Base-by-base conservation (phyloP, 2,329 filamentous ascomycete genomes). In the Orbilia blumenaviensis region DNA sequence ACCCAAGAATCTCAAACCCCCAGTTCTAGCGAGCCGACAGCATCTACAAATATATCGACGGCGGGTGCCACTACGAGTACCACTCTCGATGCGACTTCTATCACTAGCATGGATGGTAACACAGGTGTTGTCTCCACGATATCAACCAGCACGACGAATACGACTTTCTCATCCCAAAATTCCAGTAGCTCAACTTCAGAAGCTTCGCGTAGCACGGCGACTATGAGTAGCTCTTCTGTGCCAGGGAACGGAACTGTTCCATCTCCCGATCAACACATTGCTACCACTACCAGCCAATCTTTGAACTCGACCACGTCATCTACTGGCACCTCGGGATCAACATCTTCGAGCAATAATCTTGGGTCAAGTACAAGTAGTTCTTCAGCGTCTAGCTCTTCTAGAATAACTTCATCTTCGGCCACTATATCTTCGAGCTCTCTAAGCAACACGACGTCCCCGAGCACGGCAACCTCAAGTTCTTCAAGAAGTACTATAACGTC, bases 201-300 rank as follows among this genome's bases (percentile, higher is more conserved):
- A 1, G 21, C 29, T 16, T 56, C 29, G 50, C 1, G n/a, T 7
- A 56, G 1, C 23, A 36, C 50, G 18, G 46, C 29, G 9, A 32
- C 32, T 12, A 41, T 9, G 5, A 44, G 36, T 14, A 61, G 25
- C 56, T 16, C 56, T 18, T 18, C 36, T 2, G 14, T 29, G n/a
- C 21, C 36, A 18, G 44, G 25, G 2, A 54, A 56, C 34, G 62
- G 32, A 34, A 66, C 62, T 12, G 18, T 34, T 10, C 46, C 46
- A 8, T 25, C 62, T 10, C 62, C 62, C 14, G 46, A 56, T 32
- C 32, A 66, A n/a, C 29, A 66, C 34, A 38, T 66, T 56, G n/a
- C 12, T 66, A 48, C 62, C 27, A 66, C 62, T 14, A 56, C 46
- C 12, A 56, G 23, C 36, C 2, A 6, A 3, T 16, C 4, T 2